A percentile compares a stretch with the other conserved stretches of the same genome.
phyloP scores from a whole-genome alignment of 108 stramenopile genomes.

The Discostella pseudostelligera region DNA sequence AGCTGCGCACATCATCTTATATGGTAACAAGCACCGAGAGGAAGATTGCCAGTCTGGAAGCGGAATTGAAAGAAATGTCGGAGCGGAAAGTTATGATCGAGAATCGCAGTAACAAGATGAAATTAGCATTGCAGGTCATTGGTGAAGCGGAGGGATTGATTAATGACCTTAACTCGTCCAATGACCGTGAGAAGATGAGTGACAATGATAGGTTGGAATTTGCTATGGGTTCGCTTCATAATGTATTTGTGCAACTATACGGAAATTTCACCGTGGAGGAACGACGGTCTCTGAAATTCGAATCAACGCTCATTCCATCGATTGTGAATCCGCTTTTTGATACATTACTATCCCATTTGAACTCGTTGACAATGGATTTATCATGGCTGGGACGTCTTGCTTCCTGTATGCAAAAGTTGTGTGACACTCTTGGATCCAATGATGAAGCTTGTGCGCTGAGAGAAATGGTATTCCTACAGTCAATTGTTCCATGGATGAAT shows the following conservation, averaged over 20 bases:
- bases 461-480: constrained; percentile 46
- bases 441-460: constrained; percentile 31
- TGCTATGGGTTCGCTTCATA: constrained; percentile 23
- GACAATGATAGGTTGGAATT: constrained; percentile 15
- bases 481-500: constrained; percentile 63
- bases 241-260: constrained; percentile 16
- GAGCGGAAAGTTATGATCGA: constrained; percentile 30
- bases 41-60: constrained; percentile 55
- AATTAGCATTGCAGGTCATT: constrained; percentile 42
- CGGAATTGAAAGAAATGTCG: constrained; percentile 52
- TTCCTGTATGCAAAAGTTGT: constrained; percentile 23
- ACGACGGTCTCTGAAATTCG: constrained; percentile 55
- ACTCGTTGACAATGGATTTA: constrained; percentile 44
- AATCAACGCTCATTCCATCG: constrained; percentile 63
- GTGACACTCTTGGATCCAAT: constrained; percentile 18
- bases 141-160: constrained; percentile 51
- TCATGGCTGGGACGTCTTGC: constrained; percentile 39
- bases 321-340: constrained; percentile 61
- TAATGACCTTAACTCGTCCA: constrained; percentile 5
- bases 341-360: constrained; percentile 43
- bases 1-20: constrained; percentile 65
- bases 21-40: constrained; percentile 49
- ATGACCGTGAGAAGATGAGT: constrained; percentile 9
- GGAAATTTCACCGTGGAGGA: constrained; percentile 56
- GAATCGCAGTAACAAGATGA: constrained; percentile 52